These are phyloP conservation scores for Rubroshorea leprosula DNA, from an alignment of 345 rosid species.

Conservation along the genomic window DNA sequence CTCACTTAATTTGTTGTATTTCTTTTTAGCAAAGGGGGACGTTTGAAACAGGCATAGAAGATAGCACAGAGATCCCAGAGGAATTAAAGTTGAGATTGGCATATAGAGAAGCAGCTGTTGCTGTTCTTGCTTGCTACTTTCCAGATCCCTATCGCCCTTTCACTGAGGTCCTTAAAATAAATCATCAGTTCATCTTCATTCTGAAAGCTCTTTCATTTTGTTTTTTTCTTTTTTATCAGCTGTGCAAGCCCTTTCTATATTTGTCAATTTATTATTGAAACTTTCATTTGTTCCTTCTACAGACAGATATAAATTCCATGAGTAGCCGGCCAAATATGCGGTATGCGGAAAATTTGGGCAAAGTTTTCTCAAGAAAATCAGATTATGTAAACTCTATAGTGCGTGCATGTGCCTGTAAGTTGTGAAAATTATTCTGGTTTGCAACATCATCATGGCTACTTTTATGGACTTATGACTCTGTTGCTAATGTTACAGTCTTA, in stretches of 20 bases:
- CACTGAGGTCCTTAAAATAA: constrained; percentile 41
- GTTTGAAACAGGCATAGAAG: constrained; percentile 95
- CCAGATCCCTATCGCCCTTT: constrained; percentile 76
- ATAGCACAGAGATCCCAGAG: constrained; percentile 72
- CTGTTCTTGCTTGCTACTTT: constrained; percentile 81
- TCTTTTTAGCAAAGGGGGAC: constrained; percentile 87
- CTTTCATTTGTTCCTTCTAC: constrained; percentile 25
- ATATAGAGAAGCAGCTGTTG: constrained; percentile 93
- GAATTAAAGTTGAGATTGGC: constrained; percentile 84
- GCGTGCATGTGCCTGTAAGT: constrained; percentile 92
- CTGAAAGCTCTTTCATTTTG: background rate
- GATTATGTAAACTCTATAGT: constrained; percentile 76
- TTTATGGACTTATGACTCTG: background rate
- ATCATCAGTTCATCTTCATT: background rate
- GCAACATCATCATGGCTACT: background rate
- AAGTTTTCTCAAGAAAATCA: constrained; percentile 60
- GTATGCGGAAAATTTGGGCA: constrained; percentile 54
- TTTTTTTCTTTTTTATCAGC: constrained; percentile 18
- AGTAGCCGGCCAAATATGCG: constrained; percentile 73
- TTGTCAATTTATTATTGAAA: constrained; percentile 7
- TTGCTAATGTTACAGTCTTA: background rate
- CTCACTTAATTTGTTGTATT: constrained; percentile 18
- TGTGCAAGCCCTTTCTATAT: background rate
- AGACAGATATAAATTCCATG: constrained; percentile 84
- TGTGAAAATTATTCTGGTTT: background rate